Evolutionary conservation across 1,284 basidiomycete genomes (phyloP), one percentile per base, ranked within the genome.

Genomic region (Pseudozyma pruni): DNA sequence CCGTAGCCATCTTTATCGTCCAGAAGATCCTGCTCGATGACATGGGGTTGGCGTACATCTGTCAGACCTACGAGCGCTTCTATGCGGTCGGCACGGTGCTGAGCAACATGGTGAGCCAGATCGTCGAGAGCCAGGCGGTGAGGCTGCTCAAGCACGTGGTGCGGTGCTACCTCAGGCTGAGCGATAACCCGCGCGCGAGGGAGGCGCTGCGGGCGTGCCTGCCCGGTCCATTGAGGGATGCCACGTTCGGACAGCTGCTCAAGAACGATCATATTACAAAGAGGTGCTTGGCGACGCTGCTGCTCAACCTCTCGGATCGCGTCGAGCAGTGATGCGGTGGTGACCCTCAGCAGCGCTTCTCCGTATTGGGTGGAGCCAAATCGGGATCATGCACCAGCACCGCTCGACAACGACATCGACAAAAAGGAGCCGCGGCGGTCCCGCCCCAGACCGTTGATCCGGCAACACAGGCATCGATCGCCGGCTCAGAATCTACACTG

Each of bases 11-110:
- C 81, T 99, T 99, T 84, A 99, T 99, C 80, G 96, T 99, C 3
- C 96, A 99, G 84, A 99, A 98, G 86, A 98, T 99, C 74, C 86
- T 99, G 19, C 87, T 98, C 51, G 96, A 99, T 83, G 96, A 99
- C 84, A 94, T 95, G 10, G 95, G 96, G 11, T 85, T 99, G 61
- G 94, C 93, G 25, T 99, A 99, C 84, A 98, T 99, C 81, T 98
- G 95, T 81, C 95, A 98, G 84, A 98, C 96, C 16, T 98, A 98
- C 83, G 96, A 99, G 83, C 88, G 96, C 43, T 99, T 99, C 85
- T 98, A 98, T 83, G 96, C 96, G 14, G 96, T 99, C 49, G 95
- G 94, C 10, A 97, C 95, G 3, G 96, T 99, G 25, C 86, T 99
- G 60, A 93, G 92, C 86, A 98, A 98, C 84, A 99, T 99, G 96